Evolutionary conservation across 495 filamentous ascomycete species (phyloP), one percentile per base, ranked within the genome.

Genomic region (Penicillium antarcticum): DNA sequence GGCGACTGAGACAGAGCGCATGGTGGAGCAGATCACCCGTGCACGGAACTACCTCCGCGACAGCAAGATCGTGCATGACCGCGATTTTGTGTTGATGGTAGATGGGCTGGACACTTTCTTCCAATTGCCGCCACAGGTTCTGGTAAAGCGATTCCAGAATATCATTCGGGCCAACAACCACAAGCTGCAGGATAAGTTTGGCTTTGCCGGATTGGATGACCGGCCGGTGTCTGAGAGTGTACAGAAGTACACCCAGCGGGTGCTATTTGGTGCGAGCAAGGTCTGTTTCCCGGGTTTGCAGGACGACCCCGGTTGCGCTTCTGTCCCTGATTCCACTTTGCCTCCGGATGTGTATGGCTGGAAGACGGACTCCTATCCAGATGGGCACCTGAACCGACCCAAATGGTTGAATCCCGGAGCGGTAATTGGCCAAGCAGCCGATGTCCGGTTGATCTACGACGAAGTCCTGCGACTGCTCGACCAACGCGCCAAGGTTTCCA

Each of bases 231-330:
- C 66, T 1, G 65, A 72, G 34, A 55, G 53, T 18, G 63, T 78
- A 16, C 74, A 70, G 40, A 78, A 72, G 45, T 84, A 79, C 44
- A 72, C 70, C 0, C 80, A 85, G 52, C 75, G 73, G 6, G 77
- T 86, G 12, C 49, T 87, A 2, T 87, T 85, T 53, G 80, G 74
- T 29, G 80, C 83, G 12, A 74, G 80, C 61, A 87, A 86, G 65
- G 56, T 68, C 16, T 86, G 83, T 49, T 76, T 71, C 44, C 68
- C 71, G 2, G 73, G 71, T 23, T 52, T 77, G 17, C 50, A 61
- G 5, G 57, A 63, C 6, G 71, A 80, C 43, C 66, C 78, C 10
- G 79, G 80, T 4, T 86, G 83, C 50, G 71, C 64, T 33, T 70
- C 77, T 19, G 73, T 82, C 0, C 83, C 84, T 0, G 60, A 78